phyloP scores from a whole-genome alignment of 1,284 basidiomycete genomes.

The Microbotryum violaceum region DNA sequence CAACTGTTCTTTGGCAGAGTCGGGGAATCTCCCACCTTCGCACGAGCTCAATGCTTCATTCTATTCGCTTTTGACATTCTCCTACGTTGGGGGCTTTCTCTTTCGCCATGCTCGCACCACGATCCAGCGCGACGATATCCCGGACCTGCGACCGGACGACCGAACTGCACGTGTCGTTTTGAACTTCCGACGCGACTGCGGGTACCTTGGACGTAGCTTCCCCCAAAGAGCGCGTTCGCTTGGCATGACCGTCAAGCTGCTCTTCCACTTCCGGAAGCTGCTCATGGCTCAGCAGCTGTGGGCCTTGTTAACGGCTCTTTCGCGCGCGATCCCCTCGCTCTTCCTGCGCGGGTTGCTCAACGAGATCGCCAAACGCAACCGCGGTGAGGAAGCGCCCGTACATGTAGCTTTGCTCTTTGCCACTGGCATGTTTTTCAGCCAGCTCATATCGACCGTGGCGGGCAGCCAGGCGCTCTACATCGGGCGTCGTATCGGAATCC shows the following conservation, averaged over 20 bases:
- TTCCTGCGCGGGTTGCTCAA: constrained; percentile 47
- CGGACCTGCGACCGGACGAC: constrained; percentile 49
- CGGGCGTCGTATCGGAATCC: constrained; percentile 47
- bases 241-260: constrained; percentile 41
- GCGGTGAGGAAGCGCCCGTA: constrained; percentile 38
- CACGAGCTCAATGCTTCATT: constrained; percentile 34
- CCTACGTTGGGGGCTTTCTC: constrained; percentile 40
- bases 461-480: constrained; percentile 46
- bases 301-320: constrained; percentile 43
- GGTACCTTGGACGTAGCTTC: constrained; percentile 20
- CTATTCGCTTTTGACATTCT: constrained; percentile 42
- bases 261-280: constrained; percentile 41
- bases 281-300: constrained; percentile 42
- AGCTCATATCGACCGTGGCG: constrained; percentile 42
- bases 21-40: constrained; percentile 10
- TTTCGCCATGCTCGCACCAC: constrained; percentile 38
- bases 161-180: constrained; percentile 44
- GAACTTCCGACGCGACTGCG: constrained; percentile 40
- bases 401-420: constrained; percentile 50
- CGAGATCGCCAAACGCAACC: constrained; percentile 42
- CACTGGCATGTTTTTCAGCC: constrained; percentile 46
- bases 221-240: too few relatives aligned
- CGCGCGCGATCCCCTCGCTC: constrained; percentile 47
- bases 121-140: constrained; percentile 41
- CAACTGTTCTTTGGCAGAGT: background rate